These are phyloP conservation scores for Pseudopediastrum boryanum DNA, from an alignment of 139 green algal genomes.

Conservation along the genomic window DNA sequence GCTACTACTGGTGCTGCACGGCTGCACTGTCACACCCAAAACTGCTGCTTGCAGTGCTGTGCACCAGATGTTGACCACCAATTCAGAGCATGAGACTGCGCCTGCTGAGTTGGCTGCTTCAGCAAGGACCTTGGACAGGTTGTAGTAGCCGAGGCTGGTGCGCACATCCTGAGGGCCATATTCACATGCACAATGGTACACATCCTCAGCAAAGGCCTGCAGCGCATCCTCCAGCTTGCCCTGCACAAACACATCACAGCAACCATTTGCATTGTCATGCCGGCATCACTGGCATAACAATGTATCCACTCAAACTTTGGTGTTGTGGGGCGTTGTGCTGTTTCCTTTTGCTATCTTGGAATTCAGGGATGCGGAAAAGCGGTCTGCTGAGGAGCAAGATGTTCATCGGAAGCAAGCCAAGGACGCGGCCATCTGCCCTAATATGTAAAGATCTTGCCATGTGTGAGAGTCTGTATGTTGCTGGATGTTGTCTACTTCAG, in stretches of 20 bases:
- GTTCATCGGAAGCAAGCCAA: too few species aligned
- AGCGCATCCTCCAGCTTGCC: conserved; percentile 59
- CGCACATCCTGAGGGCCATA: conserved; percentile 78
- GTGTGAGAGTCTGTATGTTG: too few species aligned
- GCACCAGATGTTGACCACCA: conserved; percentile 61
- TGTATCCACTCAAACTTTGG: too few species aligned
- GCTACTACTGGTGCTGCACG: neutral
- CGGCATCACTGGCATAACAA: neutral
- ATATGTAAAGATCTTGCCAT: too few species aligned
- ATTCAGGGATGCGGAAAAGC: too few species aligned
- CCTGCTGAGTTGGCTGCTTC: neutral
- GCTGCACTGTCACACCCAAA: conserved; percentile 30
- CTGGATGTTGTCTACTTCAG: too few species aligned
- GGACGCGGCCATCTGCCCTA: too few species aligned
- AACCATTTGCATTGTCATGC: neutral
- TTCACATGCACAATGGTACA: conserved; percentile 81
- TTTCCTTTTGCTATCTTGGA: too few species aligned
- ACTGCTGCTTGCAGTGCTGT: conserved; percentile 38
- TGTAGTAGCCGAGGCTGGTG: conserved; percentile 84
- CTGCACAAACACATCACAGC: conserved; percentile 19
- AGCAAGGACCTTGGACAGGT: conserved; percentile 72
- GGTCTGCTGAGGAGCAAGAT: too few species aligned
- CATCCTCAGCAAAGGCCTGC: conserved; percentile 72
- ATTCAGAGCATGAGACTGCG: conserved; percentile 46
- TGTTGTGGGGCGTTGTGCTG: too few species aligned